A percentile compares a stretch with the other conserved stretches of the same genome.
These are phyloP conservation scores for Aspergillus eucalypticola DNA, from an alignment of 2,329 filamentous ascomycete genomes.

Conservation along the genomic window DNA sequence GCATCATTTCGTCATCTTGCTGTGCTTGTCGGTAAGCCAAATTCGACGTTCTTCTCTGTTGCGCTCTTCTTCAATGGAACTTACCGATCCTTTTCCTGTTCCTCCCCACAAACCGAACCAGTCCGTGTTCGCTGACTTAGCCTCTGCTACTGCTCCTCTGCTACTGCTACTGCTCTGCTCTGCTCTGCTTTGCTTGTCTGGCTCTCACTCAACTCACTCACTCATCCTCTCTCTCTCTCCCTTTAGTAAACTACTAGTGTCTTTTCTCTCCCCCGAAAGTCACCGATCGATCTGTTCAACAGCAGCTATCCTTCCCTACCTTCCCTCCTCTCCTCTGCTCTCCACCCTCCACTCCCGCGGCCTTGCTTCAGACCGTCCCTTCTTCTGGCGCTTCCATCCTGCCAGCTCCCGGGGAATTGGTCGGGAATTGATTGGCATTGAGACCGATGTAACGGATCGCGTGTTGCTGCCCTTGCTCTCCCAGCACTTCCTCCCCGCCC, in stretches of 20 bases:
- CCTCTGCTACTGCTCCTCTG: not conserved
- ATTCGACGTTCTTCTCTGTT: not conserved
- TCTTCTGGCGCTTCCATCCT: slow-evolving; percentile 3
- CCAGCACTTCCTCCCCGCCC: slow-evolving; percentile 19
- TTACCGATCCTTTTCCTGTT: not conserved
- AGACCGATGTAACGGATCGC: slow-evolving; percentile 29
- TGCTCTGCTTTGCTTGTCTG: not conserved
- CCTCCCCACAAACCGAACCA: slow-evolving; percentile 3
- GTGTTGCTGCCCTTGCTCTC: slow-evolving; percentile 24
- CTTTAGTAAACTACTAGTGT: not conserved
- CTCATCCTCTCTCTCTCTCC: slow-evolving; percentile 1
- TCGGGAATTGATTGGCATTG: slow-evolving; percentile 18
- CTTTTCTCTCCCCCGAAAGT: not conserved
- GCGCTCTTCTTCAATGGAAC: not conserved
- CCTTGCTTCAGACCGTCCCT: slow-evolving; percentile 5
- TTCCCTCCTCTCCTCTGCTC: not conserved
- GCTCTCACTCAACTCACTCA: not conserved
- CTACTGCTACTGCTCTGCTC: no score
- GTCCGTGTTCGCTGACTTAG: slow-evolving; percentile 1
- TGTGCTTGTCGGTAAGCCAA: not conserved
- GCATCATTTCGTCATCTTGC: not conserved
- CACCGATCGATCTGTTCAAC: not conserved
- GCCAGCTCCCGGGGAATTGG: slow-evolving; percentile 13
- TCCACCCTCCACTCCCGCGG: not conserved
- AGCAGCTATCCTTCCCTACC: no score